Evolutionary conservation across 1,284 basidiomycete species (phyloP), one percentile per base, ranked within the genome.

Genomic region (Flammula alnicola): DNA sequence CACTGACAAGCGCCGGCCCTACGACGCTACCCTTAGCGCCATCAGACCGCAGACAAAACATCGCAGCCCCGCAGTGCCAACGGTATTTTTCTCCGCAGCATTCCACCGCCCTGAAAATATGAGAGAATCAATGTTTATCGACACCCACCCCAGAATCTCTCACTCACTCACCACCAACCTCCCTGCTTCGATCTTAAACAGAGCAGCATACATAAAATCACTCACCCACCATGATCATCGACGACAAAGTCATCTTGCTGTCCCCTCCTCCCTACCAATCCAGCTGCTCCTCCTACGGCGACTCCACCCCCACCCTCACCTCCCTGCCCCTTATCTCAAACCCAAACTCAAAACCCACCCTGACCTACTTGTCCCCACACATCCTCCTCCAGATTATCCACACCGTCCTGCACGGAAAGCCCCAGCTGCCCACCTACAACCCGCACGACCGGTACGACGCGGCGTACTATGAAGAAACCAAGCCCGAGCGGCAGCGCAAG

Each of bases 401-500:
- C 38, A 60, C 43, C 17, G 61, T 57, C 30, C 55, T 47, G n/a
- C 52, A 19, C 54, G 52, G 8, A 47, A 86, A 3, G 62, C 72
- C 40, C 3, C 46, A 17, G 17, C 6, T 69, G 68, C 1, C 62
- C 84, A 0, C 83, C 83, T 1, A 63, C 79, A 25, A 42, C 43
- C 32, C 26, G 26, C 25, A 29, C 11, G 30, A 4, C n/a, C 10
- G 31, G 25, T n/a, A 85, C 58, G 59, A 5, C 71, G 88, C 16
- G 75, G 87, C 45, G 74, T 82, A 40, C 80, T 1, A 71, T 71
- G 52, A 69, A 72, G 48, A 72, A 70, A 27, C 69, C 59, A 45
- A 56, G 70, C 12, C 56, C 3, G 78, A 81, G 57, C 71, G 74
- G 12, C 85, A 86, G 60, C 74, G 85, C 22, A 81, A 78, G 67